Conservation (phyloP, 371 early-diverging fungal species). For the Haplosporangium sp. region DNA sequence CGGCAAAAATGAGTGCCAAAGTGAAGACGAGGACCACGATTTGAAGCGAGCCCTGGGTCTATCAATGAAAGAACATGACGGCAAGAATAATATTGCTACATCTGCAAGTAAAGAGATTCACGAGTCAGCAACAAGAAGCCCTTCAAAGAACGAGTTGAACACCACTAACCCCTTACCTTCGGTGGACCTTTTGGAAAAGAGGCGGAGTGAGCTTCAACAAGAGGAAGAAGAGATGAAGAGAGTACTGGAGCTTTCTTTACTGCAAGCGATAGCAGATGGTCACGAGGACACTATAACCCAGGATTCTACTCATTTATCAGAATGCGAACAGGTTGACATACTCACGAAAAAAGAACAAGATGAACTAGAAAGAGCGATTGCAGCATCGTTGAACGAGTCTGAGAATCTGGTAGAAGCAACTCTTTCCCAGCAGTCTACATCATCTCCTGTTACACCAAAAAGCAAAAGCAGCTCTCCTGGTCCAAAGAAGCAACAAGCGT, state of each 20-base stretch:
- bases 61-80: slow-evolving; percentile 22
- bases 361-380: slow-evolving; percentile 41
- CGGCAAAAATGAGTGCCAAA: not conserved
- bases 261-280: slow-evolving; percentile 46
- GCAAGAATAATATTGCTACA: too few species aligned
- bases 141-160: not conserved
- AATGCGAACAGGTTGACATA: not conserved
- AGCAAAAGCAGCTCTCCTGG: slow-evolving; percentile 3
- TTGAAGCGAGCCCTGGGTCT: slow-evolving; percentile 20
- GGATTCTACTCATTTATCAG: not conserved
- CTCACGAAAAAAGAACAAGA: slow-evolving; percentile 29
- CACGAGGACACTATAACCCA: slow-evolving; percentile 11
- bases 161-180: not conserved
- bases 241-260: slow-evolving; percentile 37
- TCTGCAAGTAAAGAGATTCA: not conserved
- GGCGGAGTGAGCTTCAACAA: slow-evolving; percentile 19
- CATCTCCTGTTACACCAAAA: slow-evolving; percentile 4
- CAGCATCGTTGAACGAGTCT: slow-evolving; percentile 28
- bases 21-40: slow-evolving; percentile 3
- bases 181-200: slow-evolving; percentile 23
- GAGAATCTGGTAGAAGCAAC: not conserved
- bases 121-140: not conserved
- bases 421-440: slow-evolving; percentile 9
- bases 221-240: slow-evolving; percentile 48
- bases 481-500: not conserved